A percentile compares a stretch with the other conserved stretches of the same genome.
Evolutionary conservation across 495 filamentous ascomycete species (phyloP).

Genomic region (Trichocladium antarcticum): DNA sequence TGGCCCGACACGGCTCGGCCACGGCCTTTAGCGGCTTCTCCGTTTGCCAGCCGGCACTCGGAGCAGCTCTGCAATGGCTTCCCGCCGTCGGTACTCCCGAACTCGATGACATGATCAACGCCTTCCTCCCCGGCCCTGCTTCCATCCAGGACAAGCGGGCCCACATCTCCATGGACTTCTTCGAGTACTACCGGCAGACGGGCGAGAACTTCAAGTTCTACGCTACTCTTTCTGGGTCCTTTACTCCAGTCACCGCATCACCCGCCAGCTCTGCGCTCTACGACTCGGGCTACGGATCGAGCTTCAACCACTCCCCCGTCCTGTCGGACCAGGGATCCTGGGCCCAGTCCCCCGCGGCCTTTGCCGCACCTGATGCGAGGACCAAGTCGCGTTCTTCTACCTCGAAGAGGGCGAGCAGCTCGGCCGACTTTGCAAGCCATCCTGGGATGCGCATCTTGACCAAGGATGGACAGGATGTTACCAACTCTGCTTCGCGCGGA

Average conservation of each 20-base stretch:
- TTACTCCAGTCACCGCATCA: conserved; percentile 28
- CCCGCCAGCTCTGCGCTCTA: conserved; percentile 29
- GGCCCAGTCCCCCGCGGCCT: conserved; percentile 23
- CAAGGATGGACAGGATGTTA: conserved; percentile 45
- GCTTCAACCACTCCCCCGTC: conserved; percentile 36
- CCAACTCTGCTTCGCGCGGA: conserved; percentile 44
- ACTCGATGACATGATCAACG: conserved; percentile 43
- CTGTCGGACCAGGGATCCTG: conserved; percentile 31
- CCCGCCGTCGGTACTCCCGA: conserved; percentile 43
- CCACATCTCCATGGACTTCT: conserved; percentile 45
- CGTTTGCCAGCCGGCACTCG: conserved; percentile 39
- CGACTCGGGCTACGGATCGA: conserved; percentile 36
- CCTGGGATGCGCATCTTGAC: conserved; percentile 51
- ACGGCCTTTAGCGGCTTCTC: conserved; percentile 37
- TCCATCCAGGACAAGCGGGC: conserved; percentile 44
- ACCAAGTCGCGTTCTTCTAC: conserved; percentile 13
- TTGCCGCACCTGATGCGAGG: conserved; percentile 15
- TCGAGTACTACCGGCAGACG: conserved; percentile 33
- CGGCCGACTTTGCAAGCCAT: conserved; percentile 35
- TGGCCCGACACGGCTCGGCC: conserved; percentile 31
- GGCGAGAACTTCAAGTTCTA: conserved; percentile 43
- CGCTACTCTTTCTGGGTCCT: conserved; percentile 30
- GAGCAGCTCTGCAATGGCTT: conserved; percentile 42
- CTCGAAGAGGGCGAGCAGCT: conserved; percentile 18
- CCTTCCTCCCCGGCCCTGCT: conserved; percentile 38